These are phyloP conservation scores for Debaryomycetaceae sp. DNA, from an alignment of 1,139 yeast species.

Conservation along the genomic window DNA sequence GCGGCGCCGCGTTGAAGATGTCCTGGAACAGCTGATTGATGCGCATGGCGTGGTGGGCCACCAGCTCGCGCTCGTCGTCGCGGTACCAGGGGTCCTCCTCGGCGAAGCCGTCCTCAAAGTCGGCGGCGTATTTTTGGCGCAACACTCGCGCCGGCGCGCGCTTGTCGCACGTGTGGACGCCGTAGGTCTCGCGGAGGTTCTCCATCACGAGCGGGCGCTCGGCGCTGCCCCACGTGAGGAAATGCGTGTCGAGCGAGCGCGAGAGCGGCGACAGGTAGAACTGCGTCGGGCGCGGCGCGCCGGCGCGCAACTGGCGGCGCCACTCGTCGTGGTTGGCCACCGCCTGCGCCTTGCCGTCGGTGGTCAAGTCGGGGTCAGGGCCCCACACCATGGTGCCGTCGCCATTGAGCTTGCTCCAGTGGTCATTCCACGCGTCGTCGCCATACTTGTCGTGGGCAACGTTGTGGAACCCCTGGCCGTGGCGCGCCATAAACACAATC, in stretches of 20 bases:
- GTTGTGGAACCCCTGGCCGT: slow-evolving; percentile 46
- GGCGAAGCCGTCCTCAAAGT: slow-evolving; percentile 34
- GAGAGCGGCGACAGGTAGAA: slow-evolving; percentile 36
- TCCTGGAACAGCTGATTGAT: slow-evolving; percentile 33
- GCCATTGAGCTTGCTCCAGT: slow-evolving; percentile 40
- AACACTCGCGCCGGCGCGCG: slow-evolving; percentile 31
- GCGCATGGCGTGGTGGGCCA: slow-evolving; percentile 38
- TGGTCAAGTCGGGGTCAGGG: slow-evolving; percentile 44
- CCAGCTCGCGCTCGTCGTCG: slow-evolving; percentile 36
- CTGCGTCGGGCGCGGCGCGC: slow-evolving; percentile 23
- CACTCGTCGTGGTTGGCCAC: slow-evolving; percentile 22
- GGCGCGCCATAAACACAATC: slow-evolving; percentile 39
- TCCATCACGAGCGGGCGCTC: slow-evolving; percentile 34
- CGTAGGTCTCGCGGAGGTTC: slow-evolving; percentile 40
- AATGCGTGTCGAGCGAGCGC: slow-evolving; percentile 35
- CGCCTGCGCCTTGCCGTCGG: slow-evolving; percentile 39
- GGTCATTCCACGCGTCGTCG: slow-evolving; percentile 37
- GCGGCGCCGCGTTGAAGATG: slow-evolving; percentile 22
- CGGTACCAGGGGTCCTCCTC: slow-evolving; percentile 39
- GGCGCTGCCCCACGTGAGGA: slow-evolving; percentile 27
- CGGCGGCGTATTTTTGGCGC: slow-evolving; percentile 26
- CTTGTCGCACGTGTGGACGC: slow-evolving; percentile 43
- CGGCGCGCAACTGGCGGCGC: slow-evolving; percentile 17
- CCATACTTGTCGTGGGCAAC: slow-evolving; percentile 41
- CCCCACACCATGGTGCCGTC: slow-evolving; percentile 45